phyloP scores from a whole-genome alignment of 1,139 yeast species.

The Sugiyamaella neomexicana region DNA sequence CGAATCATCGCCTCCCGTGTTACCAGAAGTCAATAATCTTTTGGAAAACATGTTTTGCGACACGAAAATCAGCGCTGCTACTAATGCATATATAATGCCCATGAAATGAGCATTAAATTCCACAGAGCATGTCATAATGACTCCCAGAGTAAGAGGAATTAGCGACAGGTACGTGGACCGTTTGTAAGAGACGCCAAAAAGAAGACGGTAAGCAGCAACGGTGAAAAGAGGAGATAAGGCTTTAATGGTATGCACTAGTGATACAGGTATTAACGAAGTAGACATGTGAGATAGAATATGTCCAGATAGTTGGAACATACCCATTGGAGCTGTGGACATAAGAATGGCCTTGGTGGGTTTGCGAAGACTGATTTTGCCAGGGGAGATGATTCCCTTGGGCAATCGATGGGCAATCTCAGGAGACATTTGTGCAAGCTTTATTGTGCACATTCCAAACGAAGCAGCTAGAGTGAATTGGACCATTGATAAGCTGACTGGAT shows the following conservation, averaged over 20 bases:
- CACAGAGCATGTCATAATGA: constrained; percentile 71
- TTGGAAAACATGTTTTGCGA: constrained; percentile 91
- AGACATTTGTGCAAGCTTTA: constrained; percentile 29
- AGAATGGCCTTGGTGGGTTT: constrained; percentile 56
- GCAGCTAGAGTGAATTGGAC: constrained; percentile 77
- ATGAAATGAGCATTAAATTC: constrained; percentile 48
- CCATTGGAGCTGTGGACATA: constrained; percentile 84
- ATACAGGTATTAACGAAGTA: constrained; percentile 82
- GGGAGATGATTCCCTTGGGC: constrained; percentile 36
- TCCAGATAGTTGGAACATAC: constrained; percentile 85
- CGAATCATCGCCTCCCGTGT: constrained; percentile 31
- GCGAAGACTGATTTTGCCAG: constrained; percentile 40
- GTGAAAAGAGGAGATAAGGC: constrained; percentile 87
- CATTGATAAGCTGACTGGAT: constrained; percentile 84
- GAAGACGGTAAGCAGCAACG: constrained; percentile 69
- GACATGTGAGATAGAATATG: constrained; percentile 90
- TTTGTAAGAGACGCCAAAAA: constrained; percentile 59
- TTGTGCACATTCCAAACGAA: constrained; percentile 51
- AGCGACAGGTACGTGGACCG: constrained; percentile 72
- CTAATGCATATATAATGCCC: constrained; percentile 73
- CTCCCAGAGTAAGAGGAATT: constrained; percentile 76
- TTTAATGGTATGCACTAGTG: constrained; percentile 88
- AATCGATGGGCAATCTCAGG: constrained; percentile 28
- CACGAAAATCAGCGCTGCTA: constrained; percentile 84
- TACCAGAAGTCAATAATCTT: constrained; percentile 57